A percentile compares a stretch with the other conserved stretches of the same genome.
phyloP scores from a whole-genome alignment of 1,139 yeast species.

The Saccharomyces pastorianus region DNA sequence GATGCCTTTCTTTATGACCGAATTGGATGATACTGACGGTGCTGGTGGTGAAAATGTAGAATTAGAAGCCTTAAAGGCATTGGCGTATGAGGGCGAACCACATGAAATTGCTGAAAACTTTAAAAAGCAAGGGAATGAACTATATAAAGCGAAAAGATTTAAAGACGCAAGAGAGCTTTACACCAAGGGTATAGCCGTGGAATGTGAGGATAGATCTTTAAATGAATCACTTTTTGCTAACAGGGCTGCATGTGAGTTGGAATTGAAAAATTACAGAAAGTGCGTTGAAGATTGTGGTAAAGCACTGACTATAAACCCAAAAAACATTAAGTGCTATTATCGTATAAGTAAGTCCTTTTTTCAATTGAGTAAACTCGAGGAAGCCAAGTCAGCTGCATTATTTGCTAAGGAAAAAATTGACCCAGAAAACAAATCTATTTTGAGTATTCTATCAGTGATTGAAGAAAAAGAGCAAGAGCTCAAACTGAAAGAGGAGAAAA shows the following conservation, averaged over 20 bases:
- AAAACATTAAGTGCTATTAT: conserved; percentile 73
- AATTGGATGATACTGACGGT: conserved; percentile 68
- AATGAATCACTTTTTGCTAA: conserved; percentile 63
- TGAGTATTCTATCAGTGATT: conserved; percentile 37
- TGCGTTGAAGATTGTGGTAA: conserved; percentile 82
- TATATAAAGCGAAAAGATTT: conserved; percentile 62
- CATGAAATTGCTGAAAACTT: conserved; percentile 84
- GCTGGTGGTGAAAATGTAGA: conserved; percentile 68
- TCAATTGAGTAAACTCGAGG: conserved; percentile 59
- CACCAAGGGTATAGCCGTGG: conserved; percentile 69
- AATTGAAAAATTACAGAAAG: conserved; percentile 70
- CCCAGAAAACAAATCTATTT: conserved; percentile 47
- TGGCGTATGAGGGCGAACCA: conserved; percentile 95
- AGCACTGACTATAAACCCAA: conserved; percentile 58
- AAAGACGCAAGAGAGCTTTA: conserved; percentile 71
- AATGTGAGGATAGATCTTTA: conserved; percentile 44
- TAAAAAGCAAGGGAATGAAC: conserved; percentile 88
- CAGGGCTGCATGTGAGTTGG: conserved; percentile 88
- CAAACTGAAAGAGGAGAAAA: conserved; percentile 23
- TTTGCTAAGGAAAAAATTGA: conserved; percentile 58
- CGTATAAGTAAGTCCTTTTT: conserved; percentile 79
- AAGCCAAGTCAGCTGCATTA: conserved; percentile 56
- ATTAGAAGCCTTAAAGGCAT: conserved; percentile 80
- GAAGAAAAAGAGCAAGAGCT: conserved; percentile 34
- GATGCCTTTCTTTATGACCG: conserved; percentile 91